Base-by-base conservation (phyloP, 805 yeast species). In the Wickerhamomyces pijperi region DNA sequence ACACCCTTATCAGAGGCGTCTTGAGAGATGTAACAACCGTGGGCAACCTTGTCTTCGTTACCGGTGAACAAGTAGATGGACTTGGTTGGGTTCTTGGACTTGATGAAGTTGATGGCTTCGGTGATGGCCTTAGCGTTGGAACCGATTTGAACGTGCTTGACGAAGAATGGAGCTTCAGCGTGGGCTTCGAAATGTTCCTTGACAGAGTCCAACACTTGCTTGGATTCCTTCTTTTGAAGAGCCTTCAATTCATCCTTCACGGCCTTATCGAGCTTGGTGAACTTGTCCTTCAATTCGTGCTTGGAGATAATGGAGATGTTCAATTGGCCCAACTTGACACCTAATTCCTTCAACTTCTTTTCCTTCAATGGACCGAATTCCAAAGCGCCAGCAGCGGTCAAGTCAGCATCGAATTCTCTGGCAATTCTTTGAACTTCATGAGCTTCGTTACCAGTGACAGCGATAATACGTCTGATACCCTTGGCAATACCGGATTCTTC, bases 401-500 rank as follows among this genome's bases (percentile, higher is more conserved):
- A 70, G 37, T 72, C 68, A 36, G 64, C 67, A 28, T 70, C 78
- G 55, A 79, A 90, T 42, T 81, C 90, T 21, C 58, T 54, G 38
- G 97, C 96, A 47, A 81, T 58, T 58, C 84, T 73, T 70, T 92
- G 96, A 38, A 87, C 97, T 52, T 78, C 90, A 52, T 75, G 78
- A 14, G 98, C 97, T 47, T 78, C 94, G 39, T 75, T 68, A 36
- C 97, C 97, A 15, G 97, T 83, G 38, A 92, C 95, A 20, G 96
- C 97, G 42, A 92, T 96, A 59, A 92, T 83, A 72, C 99, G 85
- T 67, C 99, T 79, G 46, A 87, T 86, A 64, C 99, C 99, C 68
- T 92, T 92, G 44, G 98, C 97, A 61, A 92, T 92, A 64, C 98
- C 97, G 47, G 85, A 76, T 65, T 92, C 99, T 68, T 92, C 99